These are phyloP conservation scores for Mycocentrospora acerina DNA, from an alignment of 2,329 filamentous ascomycete genomes.

Conservation along the genomic window DNA sequence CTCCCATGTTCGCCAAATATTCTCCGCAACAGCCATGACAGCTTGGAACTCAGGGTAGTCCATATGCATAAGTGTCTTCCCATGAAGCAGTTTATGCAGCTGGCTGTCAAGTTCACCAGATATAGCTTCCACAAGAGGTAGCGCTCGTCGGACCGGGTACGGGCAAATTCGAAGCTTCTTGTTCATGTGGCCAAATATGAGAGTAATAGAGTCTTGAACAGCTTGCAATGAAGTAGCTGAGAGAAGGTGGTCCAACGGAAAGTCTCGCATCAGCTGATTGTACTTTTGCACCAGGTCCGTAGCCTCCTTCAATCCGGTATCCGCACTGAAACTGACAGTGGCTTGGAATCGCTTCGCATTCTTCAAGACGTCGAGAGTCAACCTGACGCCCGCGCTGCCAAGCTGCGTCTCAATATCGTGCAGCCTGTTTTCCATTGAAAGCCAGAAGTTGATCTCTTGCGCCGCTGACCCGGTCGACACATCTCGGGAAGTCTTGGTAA, in stretches of 20 bases:
- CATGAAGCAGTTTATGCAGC: slow-evolving; percentile 81
- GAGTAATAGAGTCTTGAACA: slow-evolving; percentile 81
- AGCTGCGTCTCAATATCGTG: slow-evolving; percentile 91
- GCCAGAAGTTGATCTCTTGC: slow-evolving; percentile 98
- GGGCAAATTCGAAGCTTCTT: slow-evolving; percentile 96
- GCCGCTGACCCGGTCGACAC: slow-evolving; percentile 76
- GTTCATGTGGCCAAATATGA: slow-evolving; percentile 94
- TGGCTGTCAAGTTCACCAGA: slow-evolving; percentile 88
- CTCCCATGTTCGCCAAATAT: slow-evolving; percentile 91
- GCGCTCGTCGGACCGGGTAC: slow-evolving; percentile 87
- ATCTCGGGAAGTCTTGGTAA: slow-evolving; percentile 92
- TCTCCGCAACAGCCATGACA: slow-evolving; percentile 79
- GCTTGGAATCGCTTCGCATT: slow-evolving; percentile 98
- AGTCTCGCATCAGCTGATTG: slow-evolving; percentile 98
- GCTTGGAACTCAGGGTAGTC: slow-evolving; percentile 87
- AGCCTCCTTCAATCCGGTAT: slow-evolving; percentile 93
- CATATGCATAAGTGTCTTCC: slow-evolving; percentile 84
- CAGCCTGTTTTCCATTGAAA: slow-evolving; percentile 92
- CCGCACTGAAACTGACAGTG: slow-evolving; percentile 92
- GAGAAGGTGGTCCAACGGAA: slow-evolving; percentile 90
- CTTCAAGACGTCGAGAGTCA: slow-evolving; percentile 93
- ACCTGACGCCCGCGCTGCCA: slow-evolving; percentile 79
- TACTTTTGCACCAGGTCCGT: slow-evolving; percentile 97
- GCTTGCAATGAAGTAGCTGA: slow-evolving; percentile 88
- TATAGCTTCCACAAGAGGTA: slow-evolving; percentile 95